Percentiles rank a stretch among this genome's conserved stretches.
Conservation (phyloP, 345 rosid genomes). For the Brassica cretica region DNA sequence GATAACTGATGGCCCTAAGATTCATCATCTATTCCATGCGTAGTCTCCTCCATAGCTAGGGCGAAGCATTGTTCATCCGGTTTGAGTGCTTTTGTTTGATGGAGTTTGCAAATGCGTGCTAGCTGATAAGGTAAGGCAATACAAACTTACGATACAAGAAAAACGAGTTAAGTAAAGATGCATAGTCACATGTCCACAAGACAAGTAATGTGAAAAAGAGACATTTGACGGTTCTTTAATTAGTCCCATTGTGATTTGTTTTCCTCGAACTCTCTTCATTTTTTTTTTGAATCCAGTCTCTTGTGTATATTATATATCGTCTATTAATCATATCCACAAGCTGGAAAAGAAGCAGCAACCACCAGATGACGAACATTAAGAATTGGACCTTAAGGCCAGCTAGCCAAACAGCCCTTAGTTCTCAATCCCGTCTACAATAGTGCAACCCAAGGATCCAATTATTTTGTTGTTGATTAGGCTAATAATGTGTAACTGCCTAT, state of each 20-base stretch:
- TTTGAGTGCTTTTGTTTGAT: constrained; percentile 30
- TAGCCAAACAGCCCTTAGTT: neutral
- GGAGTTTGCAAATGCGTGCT: constrained; percentile 72
- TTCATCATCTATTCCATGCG: constrained; percentile 57
- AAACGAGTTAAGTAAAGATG: constrained; percentile 11
- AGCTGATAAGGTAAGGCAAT: constrained; percentile 77
- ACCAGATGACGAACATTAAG: neutral
- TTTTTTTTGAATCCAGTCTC: neutral
- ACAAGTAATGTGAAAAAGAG: neutral
- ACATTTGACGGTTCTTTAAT: neutral
- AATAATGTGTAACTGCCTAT: neutral
- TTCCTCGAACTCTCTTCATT: neutral
- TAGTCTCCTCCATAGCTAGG: constrained; percentile 37
- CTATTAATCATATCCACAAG: neutral
- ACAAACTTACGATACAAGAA: constrained; percentile 51
- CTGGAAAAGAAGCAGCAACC: neutral
- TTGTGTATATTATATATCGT: neutral
- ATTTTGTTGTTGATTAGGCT: neutral
- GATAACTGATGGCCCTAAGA: neutral
- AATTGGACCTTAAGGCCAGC: neutral
- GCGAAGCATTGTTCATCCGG: constrained; percentile 49
- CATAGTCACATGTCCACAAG: neutral
- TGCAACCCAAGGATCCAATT: neutral
- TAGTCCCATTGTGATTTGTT: too few species aligned
- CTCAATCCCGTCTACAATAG: neutral